Base-by-base conservation (phyloP, 805 yeast species). In the Candida methanosorbosa region DNA sequence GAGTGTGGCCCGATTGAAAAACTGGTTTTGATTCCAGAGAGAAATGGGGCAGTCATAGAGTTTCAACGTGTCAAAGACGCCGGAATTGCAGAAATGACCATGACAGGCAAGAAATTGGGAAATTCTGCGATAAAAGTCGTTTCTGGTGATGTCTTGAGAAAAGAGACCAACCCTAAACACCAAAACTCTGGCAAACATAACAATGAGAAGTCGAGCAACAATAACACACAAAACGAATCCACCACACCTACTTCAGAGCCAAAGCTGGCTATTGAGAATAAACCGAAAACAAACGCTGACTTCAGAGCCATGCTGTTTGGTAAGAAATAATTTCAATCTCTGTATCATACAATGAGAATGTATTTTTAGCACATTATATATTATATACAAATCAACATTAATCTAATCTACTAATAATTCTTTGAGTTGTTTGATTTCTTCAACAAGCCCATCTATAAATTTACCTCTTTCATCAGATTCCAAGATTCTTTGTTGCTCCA, bases 401-500 rank as follows among this genome's bases (percentile, higher is more conserved):
- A 9, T 15, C 13, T 35, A 56, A 6, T 46, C 50, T 14, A 48
- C 41, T 22, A 71, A 42, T 2, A 68, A 59, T 20, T 66, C 67
- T 45, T 70, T 75, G 41, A 78, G 45, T n/a, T 68, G 74, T 17
- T 64, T 62, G 33, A 81, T 70, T 30, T 72, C 78, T 5, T 59
- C 59, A 4, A 71, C 63, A 27, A 81, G 46, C 12, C 55, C 49
- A 21, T 64, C 67, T 6, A 72, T 71, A 36, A 77, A 64, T 17
- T 58, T 56, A 4, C 51, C 43, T 32, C 57, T 62, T 16, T 57
- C 74, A 25, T 61, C 61, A 7, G 52, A 40, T 36, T 75, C 78
- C 26, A 75, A 56, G 8, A 72, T 42, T 27, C 70, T 64, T 46
- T 75, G 81, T 44, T 83, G 92, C 31, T 81, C 90, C 2, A 63